Conservation (phyloP, 2,329 filamentous ascomycete species). For the Aaosphaeria arxii region DNA sequence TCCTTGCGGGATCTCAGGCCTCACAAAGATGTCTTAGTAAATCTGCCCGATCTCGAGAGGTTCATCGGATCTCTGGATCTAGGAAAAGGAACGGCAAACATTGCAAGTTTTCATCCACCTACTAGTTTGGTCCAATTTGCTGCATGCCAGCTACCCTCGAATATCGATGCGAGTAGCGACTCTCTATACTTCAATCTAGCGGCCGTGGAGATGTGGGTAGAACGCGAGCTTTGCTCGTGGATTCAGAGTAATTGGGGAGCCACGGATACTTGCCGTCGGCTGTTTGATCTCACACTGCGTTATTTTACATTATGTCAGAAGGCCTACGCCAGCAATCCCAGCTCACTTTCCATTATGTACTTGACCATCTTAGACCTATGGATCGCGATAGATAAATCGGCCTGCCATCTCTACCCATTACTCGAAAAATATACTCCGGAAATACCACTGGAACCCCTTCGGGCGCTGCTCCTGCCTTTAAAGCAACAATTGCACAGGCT, state of each 20-base stretch:
- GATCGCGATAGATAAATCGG: slow-evolving; percentile 54
- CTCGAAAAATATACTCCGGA: slow-evolving; percentile 49
- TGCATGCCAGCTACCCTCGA: slow-evolving; percentile 5
- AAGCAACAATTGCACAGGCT: slow-evolving; percentile 49
- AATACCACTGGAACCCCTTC: slow-evolving; percentile 40
- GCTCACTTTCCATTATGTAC: slow-evolving; percentile 53
- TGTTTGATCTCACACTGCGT: slow-evolving; percentile 9
- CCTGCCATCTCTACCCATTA: slow-evolving; percentile 37
- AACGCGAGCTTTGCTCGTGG: slow-evolving; percentile 40
- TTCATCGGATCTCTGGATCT: not conserved
- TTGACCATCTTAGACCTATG: slow-evolving; percentile 58
- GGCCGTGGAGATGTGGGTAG: slow-evolving; percentile 52
- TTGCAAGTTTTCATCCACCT: slow-evolving; percentile 9
- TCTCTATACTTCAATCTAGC: slow-evolving; percentile 25
- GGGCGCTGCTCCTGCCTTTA: slow-evolving; percentile 46
- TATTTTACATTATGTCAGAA: slow-evolving; percentile 11
- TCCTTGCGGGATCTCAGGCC: slow-evolving; percentile 9
- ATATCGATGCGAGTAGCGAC: slow-evolving; percentile 1
- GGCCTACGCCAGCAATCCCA: slow-evolving; percentile 43
- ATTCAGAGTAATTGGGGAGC: slow-evolving; percentile 17
- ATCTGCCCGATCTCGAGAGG: not conserved
- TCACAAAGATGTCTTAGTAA: slow-evolving; percentile 11
- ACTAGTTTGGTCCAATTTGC: slow-evolving; percentile 7
- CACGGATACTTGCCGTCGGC: slow-evolving; percentile 17
- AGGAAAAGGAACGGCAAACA: slow-evolving; percentile 1